Conservation (phyloP, 2,329 filamentous ascomycete genomes). For the Stromatinia cepivora region DNA sequence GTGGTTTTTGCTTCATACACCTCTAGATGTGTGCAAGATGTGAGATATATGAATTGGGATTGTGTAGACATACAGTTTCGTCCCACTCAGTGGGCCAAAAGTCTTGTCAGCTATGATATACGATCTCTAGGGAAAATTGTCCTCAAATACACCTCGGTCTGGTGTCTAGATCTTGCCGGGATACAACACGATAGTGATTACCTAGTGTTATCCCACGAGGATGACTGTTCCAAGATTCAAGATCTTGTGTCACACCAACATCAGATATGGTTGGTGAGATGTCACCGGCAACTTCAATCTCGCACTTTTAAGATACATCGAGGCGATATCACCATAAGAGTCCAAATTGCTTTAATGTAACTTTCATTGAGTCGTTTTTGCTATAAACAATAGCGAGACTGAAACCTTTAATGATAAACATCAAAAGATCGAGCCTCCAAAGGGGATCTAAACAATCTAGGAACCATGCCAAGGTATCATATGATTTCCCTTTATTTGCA, state of each 20-base stretch:
- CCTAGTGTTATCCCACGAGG: background rate
- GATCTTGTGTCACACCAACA: background rate
- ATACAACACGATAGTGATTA: background rate
- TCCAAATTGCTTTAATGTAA: background rate
- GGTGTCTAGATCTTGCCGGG: background rate
- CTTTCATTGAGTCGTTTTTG: conserved; percentile 14
- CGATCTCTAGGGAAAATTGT: background rate
- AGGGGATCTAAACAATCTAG: conserved; percentile 6
- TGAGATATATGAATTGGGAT: background rate
- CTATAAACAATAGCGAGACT: conserved; percentile 3
- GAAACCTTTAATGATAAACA: background rate
- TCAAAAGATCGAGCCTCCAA: conserved; percentile 2
- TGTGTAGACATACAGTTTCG: background rate
- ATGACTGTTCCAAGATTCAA: background rate
- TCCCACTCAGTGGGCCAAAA: background rate
- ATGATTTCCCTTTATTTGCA: conserved; percentile 12
- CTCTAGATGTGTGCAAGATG: background rate
- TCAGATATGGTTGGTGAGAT: background rate
- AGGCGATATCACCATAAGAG: background rate
- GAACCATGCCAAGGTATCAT: conserved; percentile 17
- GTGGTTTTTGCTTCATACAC: background rate
- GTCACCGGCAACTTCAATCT: background rate
- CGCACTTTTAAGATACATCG: background rate
- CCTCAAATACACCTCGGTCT: background rate
- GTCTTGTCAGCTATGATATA: background rate